A percentile compares a stretch with the other conserved stretches of the same genome.
These are phyloP conservation scores for Aureobasidium sp. DNA, from an alignment of 2,329 filamentous ascomycete species.

Conservation along the genomic window DNA sequence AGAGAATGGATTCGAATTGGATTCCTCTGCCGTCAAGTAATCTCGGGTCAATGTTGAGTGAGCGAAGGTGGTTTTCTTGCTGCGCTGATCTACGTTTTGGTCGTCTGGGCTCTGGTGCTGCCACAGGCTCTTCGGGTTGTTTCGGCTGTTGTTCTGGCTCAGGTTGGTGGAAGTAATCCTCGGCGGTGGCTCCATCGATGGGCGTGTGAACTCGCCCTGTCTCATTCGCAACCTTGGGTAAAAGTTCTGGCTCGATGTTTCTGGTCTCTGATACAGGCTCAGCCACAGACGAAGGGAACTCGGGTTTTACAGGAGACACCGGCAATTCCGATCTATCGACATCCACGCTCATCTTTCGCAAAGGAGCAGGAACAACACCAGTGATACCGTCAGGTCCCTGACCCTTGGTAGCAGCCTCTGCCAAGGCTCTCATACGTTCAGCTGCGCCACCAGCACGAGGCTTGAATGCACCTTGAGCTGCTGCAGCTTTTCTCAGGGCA, in stretches of 20 bases:
- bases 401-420: conserved; percentile 49
- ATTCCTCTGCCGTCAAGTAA: conserved; percentile 69
- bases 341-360: conserved; percentile 22
- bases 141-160: conserved; percentile 24
- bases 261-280: conserved; percentile 54
- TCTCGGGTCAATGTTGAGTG: conserved; percentile 67
- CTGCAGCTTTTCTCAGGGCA: conserved; percentile 73
- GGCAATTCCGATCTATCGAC: not conserved
- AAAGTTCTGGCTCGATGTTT: conserved; percentile 29
- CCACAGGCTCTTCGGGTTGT: conserved; percentile 24
- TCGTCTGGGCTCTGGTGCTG: not conserved
- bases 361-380: conserved; percentile 74
- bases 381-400: conserved; percentile 80
- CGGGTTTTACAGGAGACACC: not conserved
- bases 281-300: not conserved
- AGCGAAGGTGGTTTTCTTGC: conserved; percentile 69
- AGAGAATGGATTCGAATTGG: conserved; percentile 75
- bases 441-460: conserved; percentile 81
- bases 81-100: conserved; percentile 60
- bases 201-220: not conserved
- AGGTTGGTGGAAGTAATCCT: conserved; percentile 20
- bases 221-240: not conserved
- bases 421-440: conserved; percentile 54
- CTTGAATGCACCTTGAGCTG: conserved; percentile 68
- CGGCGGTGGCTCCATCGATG: not conserved